Percentiles rank a stretch among this genome's conserved stretches.
Conservation (phyloP, 805 yeast species). For the Priceomyces medius region DNA sequence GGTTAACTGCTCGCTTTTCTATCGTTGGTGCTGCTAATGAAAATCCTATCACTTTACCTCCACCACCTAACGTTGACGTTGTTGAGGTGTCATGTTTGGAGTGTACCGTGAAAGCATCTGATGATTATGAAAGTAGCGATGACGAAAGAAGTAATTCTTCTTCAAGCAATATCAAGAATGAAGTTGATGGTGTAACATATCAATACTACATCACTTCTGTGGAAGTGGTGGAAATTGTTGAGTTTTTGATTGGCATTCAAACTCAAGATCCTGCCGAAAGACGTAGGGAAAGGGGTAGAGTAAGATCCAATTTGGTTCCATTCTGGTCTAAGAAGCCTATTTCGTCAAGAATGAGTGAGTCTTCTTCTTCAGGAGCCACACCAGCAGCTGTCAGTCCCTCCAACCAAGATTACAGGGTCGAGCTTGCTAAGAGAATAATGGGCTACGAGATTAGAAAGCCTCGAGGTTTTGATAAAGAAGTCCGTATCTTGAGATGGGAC, state of each 20-base stretch:
- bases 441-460: constrained; percentile 61
- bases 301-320: constrained; percentile 63
- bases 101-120: constrained; percentile 32
- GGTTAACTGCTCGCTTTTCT: constrained; percentile 47
- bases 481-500: constrained; percentile 60
- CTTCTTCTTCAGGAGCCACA: constrained; percentile 9
- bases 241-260: constrained; percentile 54
- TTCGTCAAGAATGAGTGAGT: constrained; percentile 42
- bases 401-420: constrained; percentile 43
- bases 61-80: constrained; percentile 46
- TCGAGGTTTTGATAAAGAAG: constrained; percentile 68
- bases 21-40: constrained; percentile 53
- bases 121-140: constrained; percentile 30
- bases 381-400: constrained; percentile 8
- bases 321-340: constrained; percentile 65
- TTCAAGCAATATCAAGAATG: constrained; percentile 14
- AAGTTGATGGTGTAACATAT: constrained; percentile 23
- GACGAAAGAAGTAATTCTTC: constrained; percentile 20
- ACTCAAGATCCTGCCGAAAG: constrained; percentile 47
- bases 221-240: constrained; percentile 65
- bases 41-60: constrained; percentile 39
- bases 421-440: constrained; percentile 65
- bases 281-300: constrained; percentile 64
- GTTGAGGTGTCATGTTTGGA: constrained; percentile 62
- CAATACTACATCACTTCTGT: constrained; percentile 61